These are phyloP conservation scores for Acanthamoeba castellanii DNA, from an alignment of 208 protist genomes.

Conservation along the genomic window DNA sequence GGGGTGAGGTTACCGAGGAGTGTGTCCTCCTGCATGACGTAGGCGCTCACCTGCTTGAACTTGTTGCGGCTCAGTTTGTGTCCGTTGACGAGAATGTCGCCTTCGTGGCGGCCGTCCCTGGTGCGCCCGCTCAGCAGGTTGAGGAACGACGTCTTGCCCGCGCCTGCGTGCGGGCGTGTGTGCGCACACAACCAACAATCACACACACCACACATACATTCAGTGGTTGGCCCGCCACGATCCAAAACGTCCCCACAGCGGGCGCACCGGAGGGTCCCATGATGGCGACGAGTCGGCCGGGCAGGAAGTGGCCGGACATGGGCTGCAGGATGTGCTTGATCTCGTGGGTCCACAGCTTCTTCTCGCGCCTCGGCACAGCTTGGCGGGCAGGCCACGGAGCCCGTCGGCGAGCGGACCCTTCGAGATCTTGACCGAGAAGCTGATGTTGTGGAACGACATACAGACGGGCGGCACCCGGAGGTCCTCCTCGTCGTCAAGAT, in stretches of 20 bases:
- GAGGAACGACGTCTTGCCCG: constrained; percentile 57
- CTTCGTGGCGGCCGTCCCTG: background rate
- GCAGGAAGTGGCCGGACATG: constrained; percentile 47
- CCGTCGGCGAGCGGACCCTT: background rate
- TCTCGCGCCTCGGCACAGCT: background rate
- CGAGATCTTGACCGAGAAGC: constrained; percentile 17
- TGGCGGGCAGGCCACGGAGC: background rate
- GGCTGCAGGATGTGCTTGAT: constrained; percentile 15
- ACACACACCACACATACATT: too few species aligned
- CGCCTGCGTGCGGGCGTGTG: background rate
- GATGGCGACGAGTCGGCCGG: constrained; percentile 32
- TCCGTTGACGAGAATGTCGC: constrained; percentile 36
- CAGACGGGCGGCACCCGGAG: background rate
- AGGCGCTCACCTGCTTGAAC: constrained; percentile 41
- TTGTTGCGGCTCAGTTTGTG: constrained; percentile 10
- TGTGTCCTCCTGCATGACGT: constrained; percentile 71
- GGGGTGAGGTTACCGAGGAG: constrained; percentile 39
- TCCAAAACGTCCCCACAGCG: background rate
- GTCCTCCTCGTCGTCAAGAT: background rate
- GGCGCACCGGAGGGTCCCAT: constrained; percentile 51
- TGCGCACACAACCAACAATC: background rate
- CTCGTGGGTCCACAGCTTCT: background rate
- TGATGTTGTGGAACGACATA: constrained; percentile 10
- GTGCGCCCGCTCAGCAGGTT: constrained; percentile 27
- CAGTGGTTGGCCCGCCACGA: background rate